Evolutionary conservation across 345 rosid species (phyloP), one percentile per base, ranked within the genome.

Genomic region (Eucalyptus curtisii): DNA sequence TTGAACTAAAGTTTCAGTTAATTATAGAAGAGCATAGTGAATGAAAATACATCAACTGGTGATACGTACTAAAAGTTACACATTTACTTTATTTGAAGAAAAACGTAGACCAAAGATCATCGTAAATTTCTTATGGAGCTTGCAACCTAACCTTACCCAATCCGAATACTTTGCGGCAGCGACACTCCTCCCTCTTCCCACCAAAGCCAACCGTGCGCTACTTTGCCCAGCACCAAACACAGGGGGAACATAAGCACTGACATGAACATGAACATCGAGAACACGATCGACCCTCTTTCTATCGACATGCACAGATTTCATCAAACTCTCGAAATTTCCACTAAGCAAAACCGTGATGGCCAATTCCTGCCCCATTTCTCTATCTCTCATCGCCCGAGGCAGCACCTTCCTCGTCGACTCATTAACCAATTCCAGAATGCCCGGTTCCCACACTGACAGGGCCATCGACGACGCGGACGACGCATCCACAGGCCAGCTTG

Each of bases 121-220:
- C 2, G 15, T 37, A 76, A 37, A 76, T 37, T 37, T 76, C 82
- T 37, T 76, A 76, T 37, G 82, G 47, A 20, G 47, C 82, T 76
- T 10, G 44, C 40, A 87, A 87, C 89, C 94, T 86, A 86, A 97
- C 98, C 98, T 95, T 82, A 95, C 95, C 99, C 99, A 96, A 89
- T 94, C 95, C 2, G 98, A 97, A 90, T 97, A 95, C 91, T 97
- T 98, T 66, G 99, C 99, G 61, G 91, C 90, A 4, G 98, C 96
- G 86, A 93, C 59, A 68, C 92, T 92, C 92, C 99, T 92, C 85
- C 98, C 97, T 87, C 16, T 89, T 25, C 99, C 99, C 86, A 94
- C 97, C 94, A 97, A 91, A 89, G 99, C 99, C 92, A 98, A 93
- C 82, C 89, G 90, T 3, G 96, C 99, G 37, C 94, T 94, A 68